Conservation (phyloP, 2,329 filamentous ascomycete species). For the Sarocladium strictum region DNA sequence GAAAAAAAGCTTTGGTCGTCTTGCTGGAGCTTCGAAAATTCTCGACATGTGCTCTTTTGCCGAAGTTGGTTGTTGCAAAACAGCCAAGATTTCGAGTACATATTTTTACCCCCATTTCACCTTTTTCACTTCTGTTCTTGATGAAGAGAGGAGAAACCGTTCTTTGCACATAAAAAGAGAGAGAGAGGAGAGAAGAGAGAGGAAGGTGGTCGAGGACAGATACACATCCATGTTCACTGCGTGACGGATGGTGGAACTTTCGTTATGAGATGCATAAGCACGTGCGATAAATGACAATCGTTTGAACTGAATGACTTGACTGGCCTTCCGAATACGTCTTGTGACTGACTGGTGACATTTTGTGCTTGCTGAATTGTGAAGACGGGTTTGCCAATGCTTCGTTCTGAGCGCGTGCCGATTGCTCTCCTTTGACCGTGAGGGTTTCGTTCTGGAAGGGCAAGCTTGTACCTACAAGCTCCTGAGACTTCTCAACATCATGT, state of each 20-base stretch:
- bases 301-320: too few relatives aligned
- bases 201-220: neutral
- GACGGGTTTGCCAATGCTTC: too few relatives aligned
- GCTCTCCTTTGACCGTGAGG: too few relatives aligned
- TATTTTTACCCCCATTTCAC: slow-evolving; percentile 8
- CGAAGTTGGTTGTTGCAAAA: neutral
- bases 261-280: neutral
- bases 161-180: neutral
- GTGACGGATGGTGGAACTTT: neutral
- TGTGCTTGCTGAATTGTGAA: too few relatives aligned
- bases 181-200: neutral
- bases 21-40: neutral
- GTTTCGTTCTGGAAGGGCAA: too few relatives aligned
- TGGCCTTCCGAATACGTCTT: too few relatives aligned
- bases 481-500: neutral
- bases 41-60: neutral
- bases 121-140: neutral
- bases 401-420: too few relatives aligned
- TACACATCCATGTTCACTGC: neutral
- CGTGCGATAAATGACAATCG: too few relatives aligned
- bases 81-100: neutral
- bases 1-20: too few relatives aligned
- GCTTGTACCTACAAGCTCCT: neutral
- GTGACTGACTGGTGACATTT: too few relatives aligned
- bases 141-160: neutral